Base-by-base conservation (phyloP, 2,329 filamentous ascomycete species). In the Coleophoma crateriformis region DNA sequence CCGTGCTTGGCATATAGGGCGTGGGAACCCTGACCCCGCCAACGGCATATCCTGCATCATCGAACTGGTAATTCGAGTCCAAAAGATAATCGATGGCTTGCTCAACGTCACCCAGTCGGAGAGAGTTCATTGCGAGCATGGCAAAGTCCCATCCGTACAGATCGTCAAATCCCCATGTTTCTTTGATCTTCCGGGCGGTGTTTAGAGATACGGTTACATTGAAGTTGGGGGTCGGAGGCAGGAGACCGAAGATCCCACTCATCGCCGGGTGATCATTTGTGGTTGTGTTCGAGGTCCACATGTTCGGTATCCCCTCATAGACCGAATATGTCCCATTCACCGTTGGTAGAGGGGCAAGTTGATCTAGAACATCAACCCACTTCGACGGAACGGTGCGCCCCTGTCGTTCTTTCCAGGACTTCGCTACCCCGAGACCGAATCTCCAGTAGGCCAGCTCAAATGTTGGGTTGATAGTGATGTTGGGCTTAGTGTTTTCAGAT, bases 371-470 rank as follows among this genome's bases (percentile, higher is more conserved):
- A 1, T 60, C 61, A 1, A 61, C 61, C 79, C 79, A 84, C 2
- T 60, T 56, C 0, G 57, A 42, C 0, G 79, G 78, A 0, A 72
- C 61, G 0, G 66, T 41, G n/a, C 71, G 64, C 2, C 64, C 64
- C 44, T 75, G 73, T 3, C 78, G 68, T 43, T 64, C 50, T 58
- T 76, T 77, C 79, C 80, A 84, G 10, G 63, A 56, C 2, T 69
- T 66, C 3, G 79, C 80, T 1, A 81, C 61, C 20, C 76, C 71
- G 14, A 83, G 68, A 1, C 80, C 80, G 51, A 83, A 83, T 14
- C 75, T 70, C 79, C 79, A 83, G 62, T 84, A 84, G 7, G 79
- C 55, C 6, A 78, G 65, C 64, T 84, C 80, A 49, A 83, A 84
- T 0, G 78, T 73, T 15, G 80, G 77, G 55, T 83, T 83, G 2